Percentiles rank a stretch among this genome's conserved stretches.
Evolutionary conservation across 495 filamentous ascomycete species (phyloP).

Genomic region (Talaromyces nanjingensis): DNA sequence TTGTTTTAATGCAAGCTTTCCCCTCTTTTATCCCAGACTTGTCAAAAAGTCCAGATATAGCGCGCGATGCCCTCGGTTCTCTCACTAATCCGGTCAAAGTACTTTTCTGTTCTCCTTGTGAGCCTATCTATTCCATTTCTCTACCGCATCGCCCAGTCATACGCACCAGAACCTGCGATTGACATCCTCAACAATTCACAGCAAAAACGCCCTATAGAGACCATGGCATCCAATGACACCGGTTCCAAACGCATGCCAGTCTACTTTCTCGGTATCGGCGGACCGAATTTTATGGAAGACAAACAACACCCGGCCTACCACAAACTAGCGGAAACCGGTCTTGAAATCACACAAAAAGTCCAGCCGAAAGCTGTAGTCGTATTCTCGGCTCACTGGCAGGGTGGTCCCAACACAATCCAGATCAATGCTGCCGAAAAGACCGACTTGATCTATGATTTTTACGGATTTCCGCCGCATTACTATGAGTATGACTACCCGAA

Average conservation of each 20-base stretch:
- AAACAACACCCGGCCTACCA: constrained; percentile 65
- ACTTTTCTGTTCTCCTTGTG: constrained; percentile 17
- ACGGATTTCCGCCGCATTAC: constrained; percentile 64
- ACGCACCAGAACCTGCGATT: constrained; percentile 2
- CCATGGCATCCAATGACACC: not conserved
- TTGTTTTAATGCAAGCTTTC: not conserved
- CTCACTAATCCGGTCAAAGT: constrained; percentile 7
- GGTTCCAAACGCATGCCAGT: constrained; percentile 46
- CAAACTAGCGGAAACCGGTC: constrained; percentile 61
- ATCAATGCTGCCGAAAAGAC: constrained; percentile 65
- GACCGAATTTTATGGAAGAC: constrained; percentile 72
- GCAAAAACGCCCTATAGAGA: not conserved
- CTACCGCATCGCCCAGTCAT: constrained; percentile 14
- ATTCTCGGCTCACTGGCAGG: constrained; percentile 85
- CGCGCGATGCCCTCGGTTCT: not conserved
- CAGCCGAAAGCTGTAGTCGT: constrained; percentile 78
- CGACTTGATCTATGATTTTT: constrained; percentile 83
- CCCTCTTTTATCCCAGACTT: not conserved
- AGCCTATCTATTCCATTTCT: constrained; percentile 18
- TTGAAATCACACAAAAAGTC: constrained; percentile 72
- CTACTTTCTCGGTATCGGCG: constrained; percentile 76
- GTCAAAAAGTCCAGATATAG: not conserved
- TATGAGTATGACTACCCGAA: constrained; percentile 62
- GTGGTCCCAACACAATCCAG: constrained; percentile 48
- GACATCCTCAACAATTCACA: not conserved